Evolutionary conservation across 129 eudicot genomes (phyloP).

Genomic region (carrot (Daucus carota)): DH1_v3.0 NC_030387.2:34701501-34702000

Average conservation of each 20-base stretch:
- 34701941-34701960: background rate
- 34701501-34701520: background rate
- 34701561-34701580: constrained; percentile 71
- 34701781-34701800: constrained; percentile 93
- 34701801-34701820: constrained; percentile 69
- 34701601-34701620: constrained; percentile 60
- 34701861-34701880: constrained; percentile 63
- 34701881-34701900: background rate
- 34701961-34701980: background rate
- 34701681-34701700: constrained; percentile 58
- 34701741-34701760: background rate
- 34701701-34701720: background rate
- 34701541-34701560: constrained; percentile 35
- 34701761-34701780: constrained; percentile 97
- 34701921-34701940: background rate
- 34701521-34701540: background rate
- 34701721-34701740: background rate
- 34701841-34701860: constrained; percentile 79
- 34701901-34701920: background rate
- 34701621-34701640: constrained; percentile 61
- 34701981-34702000: background rate
- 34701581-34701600: constrained; percentile 84
- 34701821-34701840: constrained; percentile 97
- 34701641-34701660: constrained; percentile 94
- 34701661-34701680: constrained; percentile 98